Conservation (phyloP, 2,329 filamentous ascomycete genomes). For the Colletotrichum sp. region DNA sequence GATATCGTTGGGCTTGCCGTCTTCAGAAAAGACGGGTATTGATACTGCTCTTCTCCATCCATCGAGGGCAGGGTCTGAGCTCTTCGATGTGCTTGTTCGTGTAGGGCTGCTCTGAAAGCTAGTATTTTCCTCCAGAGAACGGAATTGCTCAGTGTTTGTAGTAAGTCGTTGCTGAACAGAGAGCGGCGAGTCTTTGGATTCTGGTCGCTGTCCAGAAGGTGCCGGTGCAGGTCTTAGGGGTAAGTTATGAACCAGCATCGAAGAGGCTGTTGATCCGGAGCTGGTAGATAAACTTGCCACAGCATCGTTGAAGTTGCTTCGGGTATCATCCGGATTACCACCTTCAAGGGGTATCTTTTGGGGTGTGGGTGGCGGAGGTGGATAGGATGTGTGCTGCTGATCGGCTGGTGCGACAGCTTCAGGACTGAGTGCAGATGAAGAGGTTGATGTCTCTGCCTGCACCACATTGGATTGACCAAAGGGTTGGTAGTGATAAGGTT, state of each 20-base stretch:
- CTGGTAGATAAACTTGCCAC: too few species aligned
- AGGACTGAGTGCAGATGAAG: neutral
- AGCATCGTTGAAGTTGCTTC: too few species aligned
- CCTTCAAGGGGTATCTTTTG: neutral
- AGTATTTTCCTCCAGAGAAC: neutral
- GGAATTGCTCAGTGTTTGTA: neutral
- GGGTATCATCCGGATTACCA: rapidly evolving
- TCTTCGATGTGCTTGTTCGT: too few species aligned
- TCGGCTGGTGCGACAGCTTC: neutral
- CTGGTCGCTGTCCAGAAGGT: neutral
- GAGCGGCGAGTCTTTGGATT: neutral
- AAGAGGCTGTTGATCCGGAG: neutral
- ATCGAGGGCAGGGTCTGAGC: neutral
- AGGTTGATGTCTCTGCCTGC: neutral
- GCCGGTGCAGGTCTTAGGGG: neutral
- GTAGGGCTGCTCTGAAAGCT: neutral
- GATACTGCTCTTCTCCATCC: neutral
- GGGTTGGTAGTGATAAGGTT: neutral
- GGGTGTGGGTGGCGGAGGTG: neutral
- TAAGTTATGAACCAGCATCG: neutral
- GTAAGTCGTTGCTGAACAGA: rapidly evolving
- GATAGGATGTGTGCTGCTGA: neutral
- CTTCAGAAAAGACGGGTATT: neutral
- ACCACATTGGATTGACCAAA: neutral
- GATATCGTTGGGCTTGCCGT: slow-evolving; percentile 26